phyloP scores from a whole-genome alignment of 2,329 filamentous ascomycete species.

The Remersonia thermophila region DNA sequence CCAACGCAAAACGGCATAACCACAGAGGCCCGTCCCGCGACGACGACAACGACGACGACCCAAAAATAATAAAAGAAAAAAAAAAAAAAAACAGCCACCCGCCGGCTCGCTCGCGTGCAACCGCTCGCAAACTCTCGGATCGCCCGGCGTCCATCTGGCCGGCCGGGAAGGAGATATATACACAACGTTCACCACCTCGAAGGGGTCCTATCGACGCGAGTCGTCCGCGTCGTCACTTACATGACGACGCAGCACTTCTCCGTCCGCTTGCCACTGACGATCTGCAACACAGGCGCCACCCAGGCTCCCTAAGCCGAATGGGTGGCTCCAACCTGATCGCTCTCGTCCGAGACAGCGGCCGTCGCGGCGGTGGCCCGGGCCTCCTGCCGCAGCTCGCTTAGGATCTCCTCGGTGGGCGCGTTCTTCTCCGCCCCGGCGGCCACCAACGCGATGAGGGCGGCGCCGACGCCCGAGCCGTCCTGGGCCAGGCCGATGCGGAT shows the following conservation, averaged over 20 bases:
- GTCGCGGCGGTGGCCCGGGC: conserved; percentile 21
- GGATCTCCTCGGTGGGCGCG: neutral
- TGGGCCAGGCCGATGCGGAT: conserved; percentile 93
- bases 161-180: too few species aligned
- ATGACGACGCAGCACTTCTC: conserved; percentile 8
- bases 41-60: too few species aligned
- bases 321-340: too few species aligned
- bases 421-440: conserved; percentile 55
- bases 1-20: too few species aligned
- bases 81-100: too few species aligned
- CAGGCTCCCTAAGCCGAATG: conserved; percentile 9
- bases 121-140: too few species aligned
- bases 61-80: too few species aligned
- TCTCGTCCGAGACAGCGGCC: too few species aligned
- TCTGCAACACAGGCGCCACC: neutral
- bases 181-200: neutral
- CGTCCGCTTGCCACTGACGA: neutral
- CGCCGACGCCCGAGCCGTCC: conserved; percentile 91
- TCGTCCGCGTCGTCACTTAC: conserved; percentile 8
- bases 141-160: too few species aligned
- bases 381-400: conserved; percentile 30
- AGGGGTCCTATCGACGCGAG: neutral
- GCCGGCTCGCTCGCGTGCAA: too few species aligned
- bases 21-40: too few species aligned
- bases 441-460: conserved; percentile 85